A percentile compares a stretch with the other conserved stretches of the same genome.
These are phyloP conservation scores for Pseudoneurospora amorphoporcata DNA, from an alignment of 495 filamentous ascomycete species.

Conservation along the genomic window DNA sequence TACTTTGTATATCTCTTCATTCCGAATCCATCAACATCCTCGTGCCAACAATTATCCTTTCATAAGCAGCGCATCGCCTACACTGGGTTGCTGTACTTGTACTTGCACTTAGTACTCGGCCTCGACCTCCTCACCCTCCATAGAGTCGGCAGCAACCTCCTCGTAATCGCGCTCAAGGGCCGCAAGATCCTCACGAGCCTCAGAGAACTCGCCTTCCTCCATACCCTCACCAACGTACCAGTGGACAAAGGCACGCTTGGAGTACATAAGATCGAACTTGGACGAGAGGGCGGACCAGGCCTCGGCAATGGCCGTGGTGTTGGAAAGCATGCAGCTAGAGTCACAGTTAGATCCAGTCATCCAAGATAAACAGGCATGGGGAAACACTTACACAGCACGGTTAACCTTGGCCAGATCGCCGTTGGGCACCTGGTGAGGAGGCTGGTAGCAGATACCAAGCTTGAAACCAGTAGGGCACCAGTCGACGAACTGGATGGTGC, in stretches of 20 bases:
- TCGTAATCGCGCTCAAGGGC: constrained; percentile 98
- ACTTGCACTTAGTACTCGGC: constrained; percentile 72
- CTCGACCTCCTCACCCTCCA: constrained; percentile 82
- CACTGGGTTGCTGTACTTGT: neutral
- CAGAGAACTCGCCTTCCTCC: constrained; percentile 99
- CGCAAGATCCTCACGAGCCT: constrained; percentile 95
- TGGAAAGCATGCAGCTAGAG: constrained; percentile 90
- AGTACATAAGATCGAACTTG: constrained; percentile 99
- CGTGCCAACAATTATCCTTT: neutral
- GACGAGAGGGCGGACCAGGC: constrained; percentile 94
- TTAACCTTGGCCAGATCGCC: constrained; percentile 94
- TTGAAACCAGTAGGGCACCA: constrained; percentile 99
- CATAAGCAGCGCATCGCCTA: neutral
- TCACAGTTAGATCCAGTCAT: constrained; percentile 13
- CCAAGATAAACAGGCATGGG: neutral
- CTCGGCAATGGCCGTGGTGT: constrained; percentile 98
- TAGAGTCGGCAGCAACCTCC: constrained; percentile 93
- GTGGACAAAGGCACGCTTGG: constrained; percentile 98
- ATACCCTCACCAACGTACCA: constrained; percentile 99
- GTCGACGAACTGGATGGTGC: constrained; percentile 97
- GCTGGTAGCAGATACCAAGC: constrained; percentile 99
- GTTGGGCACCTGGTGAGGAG: constrained; percentile 88
- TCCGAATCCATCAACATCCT: neutral
- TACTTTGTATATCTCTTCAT: neutral
- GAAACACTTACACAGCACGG: constrained; percentile 78